Base-by-base conservation (phyloP, 371 early-diverging fungal species). In the Syncephalis fuscata region DNA sequence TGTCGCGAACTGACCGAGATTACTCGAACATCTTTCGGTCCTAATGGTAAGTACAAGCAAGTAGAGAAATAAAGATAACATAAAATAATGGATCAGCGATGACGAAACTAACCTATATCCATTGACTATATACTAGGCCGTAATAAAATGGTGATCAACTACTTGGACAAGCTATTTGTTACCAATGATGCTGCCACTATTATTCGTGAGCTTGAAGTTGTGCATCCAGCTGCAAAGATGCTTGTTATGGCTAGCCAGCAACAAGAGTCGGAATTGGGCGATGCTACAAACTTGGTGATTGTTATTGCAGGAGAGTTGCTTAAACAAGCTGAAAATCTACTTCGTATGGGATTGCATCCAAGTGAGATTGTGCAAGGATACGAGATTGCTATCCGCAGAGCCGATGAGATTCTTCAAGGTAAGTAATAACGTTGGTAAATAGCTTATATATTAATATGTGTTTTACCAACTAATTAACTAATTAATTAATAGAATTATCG, bases 171-270 rank as follows among this genome's bases (percentile, higher is more conserved):
- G 67, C 75, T 98, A 45, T 88, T 99, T 62, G 95, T 99, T 44
- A 98, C 99, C 16, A 94, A 85, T 68, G 99, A 99, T 71, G 99
- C 99, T 40, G 99, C 98, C 19, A 99, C 99, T 46, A 99, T 99
- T 59, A 85, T 98, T 60, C 84, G 87, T 56, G 95, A 94, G 57
- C 73, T 99, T 48, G 95, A 98, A 53, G 94, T 98, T 42, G 84
- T 88, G 20, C 99, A 99, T 70, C 99, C 99, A 24, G 98, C 99
- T 19, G 99, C 96, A 27, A 90, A 90, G 68, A 66, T 99, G 26
- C 61, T 99, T 32, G 95, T 95, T 14, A 81, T 86, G 80, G 91
- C 97, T 27, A 85, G 88, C 53, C 97, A 98, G 64, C 92, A 95
- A 61, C 99, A 99, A 67, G 99, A 99, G 61, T 73, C 79, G 15